Conservation (phyloP, 1,284 basidiomycete species). For the Ustilago trichophora region DNA sequence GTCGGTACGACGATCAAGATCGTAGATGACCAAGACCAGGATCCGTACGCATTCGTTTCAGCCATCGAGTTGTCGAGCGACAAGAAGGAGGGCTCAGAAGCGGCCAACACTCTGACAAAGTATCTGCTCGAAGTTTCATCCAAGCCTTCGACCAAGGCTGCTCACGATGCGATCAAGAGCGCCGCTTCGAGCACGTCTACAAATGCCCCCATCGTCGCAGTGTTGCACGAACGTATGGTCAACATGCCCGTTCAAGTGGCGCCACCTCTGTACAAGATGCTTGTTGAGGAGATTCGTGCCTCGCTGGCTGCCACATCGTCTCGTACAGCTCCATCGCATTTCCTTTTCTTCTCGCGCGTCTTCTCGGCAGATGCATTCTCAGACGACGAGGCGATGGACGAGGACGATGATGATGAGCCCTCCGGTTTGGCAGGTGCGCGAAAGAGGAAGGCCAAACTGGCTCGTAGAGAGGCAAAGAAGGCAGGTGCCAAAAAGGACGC, state of each 20-base stretch:
- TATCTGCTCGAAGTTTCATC: slow-evolving; percentile 43
- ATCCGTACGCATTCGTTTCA: slow-evolving; percentile 63
- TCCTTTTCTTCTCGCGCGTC: slow-evolving; percentile 62
- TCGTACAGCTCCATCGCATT: slow-evolving; percentile 42
- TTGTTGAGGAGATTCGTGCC: slow-evolving; percentile 50
- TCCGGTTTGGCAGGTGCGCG: slow-evolving; percentile 54
- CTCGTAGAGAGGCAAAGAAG: slow-evolving; percentile 44
- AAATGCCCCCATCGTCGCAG: slow-evolving; percentile 38
- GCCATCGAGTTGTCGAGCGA: slow-evolving; percentile 37
- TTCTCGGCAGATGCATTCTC: slow-evolving; percentile 60
- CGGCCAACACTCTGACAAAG: slow-evolving; percentile 28
- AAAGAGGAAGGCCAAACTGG: slow-evolving; percentile 46
- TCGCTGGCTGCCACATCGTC: slow-evolving; percentile 17
- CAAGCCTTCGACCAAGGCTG: slow-evolving; percentile 33
- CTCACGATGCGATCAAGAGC: slow-evolving; percentile 41
- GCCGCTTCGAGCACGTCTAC: slow-evolving; percentile 32
- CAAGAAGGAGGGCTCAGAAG: slow-evolving; percentile 14
- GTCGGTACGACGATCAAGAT: slow-evolving; percentile 63
- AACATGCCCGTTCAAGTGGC: slow-evolving; percentile 61
- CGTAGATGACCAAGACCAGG: slow-evolving; percentile 58
- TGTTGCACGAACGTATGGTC: slow-evolving; percentile 65
- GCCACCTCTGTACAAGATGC: slow-evolving; percentile 63
- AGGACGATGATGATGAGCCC: slow-evolving; percentile 54
- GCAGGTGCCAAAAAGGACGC: slow-evolving; percentile 43
- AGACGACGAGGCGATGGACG: slow-evolving; percentile 58